These are phyloP conservation scores for Phytophthora pisi DNA, from an alignment of 352 stramenopile genomes.

Conservation along the genomic window DNA sequence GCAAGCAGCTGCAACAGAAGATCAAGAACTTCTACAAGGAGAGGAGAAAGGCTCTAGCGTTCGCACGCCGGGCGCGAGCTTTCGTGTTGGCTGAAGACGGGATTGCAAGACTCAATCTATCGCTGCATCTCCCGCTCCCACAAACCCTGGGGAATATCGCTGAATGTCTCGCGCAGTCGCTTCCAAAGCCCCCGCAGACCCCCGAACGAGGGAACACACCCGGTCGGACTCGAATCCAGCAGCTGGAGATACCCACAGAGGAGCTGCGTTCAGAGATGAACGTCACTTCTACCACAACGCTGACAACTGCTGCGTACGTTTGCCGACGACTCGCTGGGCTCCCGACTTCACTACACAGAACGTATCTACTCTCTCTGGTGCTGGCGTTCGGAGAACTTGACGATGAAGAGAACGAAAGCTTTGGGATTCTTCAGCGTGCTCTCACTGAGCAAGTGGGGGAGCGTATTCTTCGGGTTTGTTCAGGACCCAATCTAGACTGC, in stretches of 20 bases:
- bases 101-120: slow-evolving; percentile 17
- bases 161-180: slow-evolving; percentile 14
- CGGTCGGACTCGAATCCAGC: not conserved
- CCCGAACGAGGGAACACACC: not conserved
- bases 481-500: slow-evolving; percentile 15
- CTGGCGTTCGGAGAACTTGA: slow-evolving; percentile 21
- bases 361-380: slow-evolving; percentile 36
- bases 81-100: slow-evolving; percentile 32
- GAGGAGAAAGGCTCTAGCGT: slow-evolving; percentile 18
- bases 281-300: slow-evolving; percentile 6
- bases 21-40: slow-evolving; percentile 14
- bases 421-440: not conserved
- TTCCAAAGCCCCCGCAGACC: not conserved
- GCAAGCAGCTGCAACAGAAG: slow-evolving; percentile 21
- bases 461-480: slow-evolving; percentile 21
- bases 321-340: slow-evolving; percentile 35
- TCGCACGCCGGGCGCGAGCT: slow-evolving; percentile 30
- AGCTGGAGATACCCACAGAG: not conserved
- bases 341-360: slow-evolving; percentile 31
- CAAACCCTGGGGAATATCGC: slow-evolving; percentile 16
- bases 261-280: not conserved
- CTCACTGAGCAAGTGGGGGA: slow-evolving; percentile 10
- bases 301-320: slow-evolving; percentile 27
- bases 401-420: not conserved
- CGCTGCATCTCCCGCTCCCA: slow-evolving; percentile 23